A percentile compares a stretch with the other conserved stretches of the same genome.
Evolutionary conservation across 352 stramenopile species (phyloP).

Genomic region (Phytophthora chlamydospora): DNA sequence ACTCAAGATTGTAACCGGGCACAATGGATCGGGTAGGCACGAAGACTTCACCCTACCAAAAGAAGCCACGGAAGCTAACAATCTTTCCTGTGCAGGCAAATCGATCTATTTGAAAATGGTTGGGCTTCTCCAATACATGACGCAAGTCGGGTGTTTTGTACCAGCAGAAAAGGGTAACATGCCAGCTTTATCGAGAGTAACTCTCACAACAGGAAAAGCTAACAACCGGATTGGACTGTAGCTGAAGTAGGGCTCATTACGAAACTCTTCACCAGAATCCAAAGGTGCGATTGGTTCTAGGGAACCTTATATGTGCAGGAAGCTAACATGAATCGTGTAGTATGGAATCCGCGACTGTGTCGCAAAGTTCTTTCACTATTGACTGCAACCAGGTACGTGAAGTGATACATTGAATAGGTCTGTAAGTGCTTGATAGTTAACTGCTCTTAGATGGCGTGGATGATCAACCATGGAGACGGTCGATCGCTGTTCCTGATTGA

Average conservation of each 20-base stretch:
- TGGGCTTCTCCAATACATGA: conserved; percentile 84
- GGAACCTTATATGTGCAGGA: background rate
- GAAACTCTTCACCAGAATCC: conserved; percentile 84
- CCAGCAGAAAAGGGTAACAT: conserved; percentile 67
- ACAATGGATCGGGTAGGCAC: conserved; percentile 84
- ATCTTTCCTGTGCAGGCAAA: conserved; percentile 62
- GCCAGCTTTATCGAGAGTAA: background rate
- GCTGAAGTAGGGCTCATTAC: conserved; percentile 74
- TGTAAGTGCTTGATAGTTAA: background rate
- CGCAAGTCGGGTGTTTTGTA: conserved; percentile 85
- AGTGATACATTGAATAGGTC: background rate
- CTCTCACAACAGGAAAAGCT: background rate
- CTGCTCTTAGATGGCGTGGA: conserved; percentile 70
- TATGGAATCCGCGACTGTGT: conserved; percentile 76
- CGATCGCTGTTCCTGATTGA: conserved; percentile 83
- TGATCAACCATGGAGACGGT: conserved; percentile 74
- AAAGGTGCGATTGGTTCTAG: conserved; percentile 50
- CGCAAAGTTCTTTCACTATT: conserved; percentile 89
- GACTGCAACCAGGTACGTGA: conserved; percentile 80
- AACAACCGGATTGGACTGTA: conserved; percentile 26
- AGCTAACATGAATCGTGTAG: conserved; percentile 34
- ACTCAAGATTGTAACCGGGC: conserved; percentile 78
- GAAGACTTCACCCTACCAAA: background rate
- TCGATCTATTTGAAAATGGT: conserved; percentile 89
- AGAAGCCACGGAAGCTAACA: background rate